A percentile compares a stretch with the other conserved stretches of the same genome.
Evolutionary conservation across 495 filamentous ascomycete genomes (phyloP).

Genomic region (Daldinia grandis): DNA sequence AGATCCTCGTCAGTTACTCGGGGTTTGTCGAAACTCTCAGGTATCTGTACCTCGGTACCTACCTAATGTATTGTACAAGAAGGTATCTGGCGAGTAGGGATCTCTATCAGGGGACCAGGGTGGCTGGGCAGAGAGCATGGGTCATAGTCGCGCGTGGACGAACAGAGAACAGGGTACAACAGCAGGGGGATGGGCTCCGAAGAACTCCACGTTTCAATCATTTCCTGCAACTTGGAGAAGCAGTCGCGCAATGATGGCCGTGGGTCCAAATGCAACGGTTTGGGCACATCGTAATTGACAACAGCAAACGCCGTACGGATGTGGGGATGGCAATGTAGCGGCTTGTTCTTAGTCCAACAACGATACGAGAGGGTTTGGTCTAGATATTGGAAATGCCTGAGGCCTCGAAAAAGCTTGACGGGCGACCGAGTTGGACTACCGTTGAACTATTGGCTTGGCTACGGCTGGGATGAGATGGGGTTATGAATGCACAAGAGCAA

Average conservation of each 20-base stretch:
- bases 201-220: constrained; percentile 40
- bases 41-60: neutral
- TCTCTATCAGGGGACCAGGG: constrained; percentile 19
- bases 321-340: constrained; percentile 23
- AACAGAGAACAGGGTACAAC: constrained; percentile 16
- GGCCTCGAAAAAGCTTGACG: constrained; percentile 13
- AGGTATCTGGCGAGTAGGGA: neutral
- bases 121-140: constrained; percentile 31
- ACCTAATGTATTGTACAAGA: neutral
- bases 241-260: constrained; percentile 29
- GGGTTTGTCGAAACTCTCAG: constrained; percentile 22
- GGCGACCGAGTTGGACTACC: constrained; percentile 10
- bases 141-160: constrained; percentile 20
- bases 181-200: constrained; percentile 23
- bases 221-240: constrained; percentile 30
- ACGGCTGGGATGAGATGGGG: constrained; percentile 5
- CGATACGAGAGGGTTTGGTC: constrained; percentile 22
- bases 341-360: constrained; percentile 6
- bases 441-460: constrained; percentile 33
- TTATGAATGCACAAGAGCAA: constrained; percentile 11
- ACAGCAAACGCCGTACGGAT: constrained; percentile 7
- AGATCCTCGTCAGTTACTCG: constrained; percentile 28
- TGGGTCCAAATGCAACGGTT: constrained; percentile 30
- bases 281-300: constrained; percentile 34
- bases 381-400: constrained; percentile 30